These are phyloP conservation scores for Neonectria ditissima DNA, from an alignment of 2,329 filamentous ascomycete genomes.

Conservation along the genomic window DNA sequence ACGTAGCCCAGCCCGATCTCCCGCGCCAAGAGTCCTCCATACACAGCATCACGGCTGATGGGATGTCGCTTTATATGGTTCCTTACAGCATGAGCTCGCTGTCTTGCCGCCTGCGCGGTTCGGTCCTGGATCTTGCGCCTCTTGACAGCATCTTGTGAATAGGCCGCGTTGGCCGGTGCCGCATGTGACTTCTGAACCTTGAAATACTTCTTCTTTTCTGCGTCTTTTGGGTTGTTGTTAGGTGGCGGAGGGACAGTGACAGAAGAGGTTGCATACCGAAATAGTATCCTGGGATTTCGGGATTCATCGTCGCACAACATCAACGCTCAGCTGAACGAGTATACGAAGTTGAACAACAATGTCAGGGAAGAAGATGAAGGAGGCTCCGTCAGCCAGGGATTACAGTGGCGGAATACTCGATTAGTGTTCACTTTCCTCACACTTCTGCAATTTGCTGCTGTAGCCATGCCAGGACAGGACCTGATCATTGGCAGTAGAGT, in stretches of 20 bases:
- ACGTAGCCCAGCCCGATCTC: conserved; percentile 40
- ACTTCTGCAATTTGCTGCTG: not conserved
- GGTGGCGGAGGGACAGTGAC: not conserved
- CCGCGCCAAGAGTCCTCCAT: conserved; percentile 42
- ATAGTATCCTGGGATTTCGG: conserved; percentile 65
- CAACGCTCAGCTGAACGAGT: not conserved
- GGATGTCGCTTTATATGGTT: conserved; percentile 54
- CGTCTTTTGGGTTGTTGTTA: conserved; percentile 52
- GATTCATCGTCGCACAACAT: conserved; percentile 44
- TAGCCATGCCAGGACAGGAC: not conserved
- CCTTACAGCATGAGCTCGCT: conserved; percentile 48
- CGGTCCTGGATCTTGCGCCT: conserved; percentile 62
- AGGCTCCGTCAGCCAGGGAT: not conserved
- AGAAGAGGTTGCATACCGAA: conserved; percentile 55
- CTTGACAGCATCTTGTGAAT: conserved; percentile 70
- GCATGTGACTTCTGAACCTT: conserved; percentile 70
- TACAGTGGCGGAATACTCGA: not conserved
- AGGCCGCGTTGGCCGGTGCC: conserved; percentile 62
- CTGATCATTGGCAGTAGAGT: not conserved
- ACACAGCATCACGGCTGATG: conserved; percentile 51
- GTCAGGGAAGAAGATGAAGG: not conserved
- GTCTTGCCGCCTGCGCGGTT: conserved; percentile 42
- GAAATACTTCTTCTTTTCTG: conserved; percentile 74
- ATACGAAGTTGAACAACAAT: not conserved
- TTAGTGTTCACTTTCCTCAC: not conserved